These are phyloP conservation scores for Rosellinia necatrix DNA, from an alignment of 2,329 filamentous ascomycete species.

Conservation along the genomic window DNA sequence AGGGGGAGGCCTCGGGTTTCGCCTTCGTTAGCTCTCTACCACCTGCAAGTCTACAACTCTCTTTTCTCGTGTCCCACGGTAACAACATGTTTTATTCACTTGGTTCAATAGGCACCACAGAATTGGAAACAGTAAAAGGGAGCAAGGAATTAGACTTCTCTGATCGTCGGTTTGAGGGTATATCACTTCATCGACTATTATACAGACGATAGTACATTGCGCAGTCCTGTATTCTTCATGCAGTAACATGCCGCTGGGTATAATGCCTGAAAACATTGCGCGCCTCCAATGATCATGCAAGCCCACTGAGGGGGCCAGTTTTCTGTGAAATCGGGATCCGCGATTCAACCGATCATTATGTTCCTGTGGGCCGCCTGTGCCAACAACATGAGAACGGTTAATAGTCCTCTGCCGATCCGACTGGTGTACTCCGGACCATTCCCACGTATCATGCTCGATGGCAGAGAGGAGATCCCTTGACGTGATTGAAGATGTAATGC, in stretches of 20 bases:
- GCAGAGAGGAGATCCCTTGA: neutral
- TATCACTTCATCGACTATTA: slow-evolving; percentile 14
- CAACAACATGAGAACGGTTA: neutral
- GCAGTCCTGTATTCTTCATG: slow-evolving; percentile 9
- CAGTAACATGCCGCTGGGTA: slow-evolving; percentile 19
- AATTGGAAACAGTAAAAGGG: too few species aligned
- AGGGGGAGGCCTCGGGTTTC: too few species aligned
- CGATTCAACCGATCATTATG: neutral
- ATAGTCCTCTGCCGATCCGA: neutral
- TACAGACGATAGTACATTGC: slow-evolving; percentile 24
- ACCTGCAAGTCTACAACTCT: too few species aligned
- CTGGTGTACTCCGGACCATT: neutral
- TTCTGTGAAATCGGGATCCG: neutral
- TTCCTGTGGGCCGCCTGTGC: neutral
- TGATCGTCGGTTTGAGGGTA: neutral
- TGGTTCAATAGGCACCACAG: too few species aligned
- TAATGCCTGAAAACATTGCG: slow-evolving; percentile 18
- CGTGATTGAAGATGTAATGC: neutral
- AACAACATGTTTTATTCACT: too few species aligned
- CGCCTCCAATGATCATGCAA: slow-evolving; percentile 1
- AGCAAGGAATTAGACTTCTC: neutral
- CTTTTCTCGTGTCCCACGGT: too few species aligned
- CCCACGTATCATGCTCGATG: neutral
- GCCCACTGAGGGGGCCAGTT: neutral
- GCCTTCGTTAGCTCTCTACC: too few species aligned